phyloP scores from a whole-genome alignment of 805 yeast species.

The Yamadazyma akitaensis region DNA sequence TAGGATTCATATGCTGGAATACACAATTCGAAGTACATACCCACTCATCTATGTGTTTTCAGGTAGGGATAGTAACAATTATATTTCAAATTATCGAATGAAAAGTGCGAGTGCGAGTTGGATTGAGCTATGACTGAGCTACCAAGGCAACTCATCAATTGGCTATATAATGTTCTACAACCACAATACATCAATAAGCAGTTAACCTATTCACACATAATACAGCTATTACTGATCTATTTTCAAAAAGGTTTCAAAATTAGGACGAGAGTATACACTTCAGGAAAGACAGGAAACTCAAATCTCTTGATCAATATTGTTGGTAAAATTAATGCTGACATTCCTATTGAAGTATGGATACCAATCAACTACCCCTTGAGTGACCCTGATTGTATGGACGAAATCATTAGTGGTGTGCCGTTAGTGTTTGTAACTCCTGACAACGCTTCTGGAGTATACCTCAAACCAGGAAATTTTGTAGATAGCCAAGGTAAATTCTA shows the following conservation, averaged over 20 bases:
- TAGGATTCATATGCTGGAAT: background rate
- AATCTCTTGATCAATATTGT: constrained; percentile 59
- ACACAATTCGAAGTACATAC: constrained; percentile 4
- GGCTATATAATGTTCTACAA: constrained; percentile 40
- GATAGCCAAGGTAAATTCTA: constrained; percentile 71
- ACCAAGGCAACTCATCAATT: constrained; percentile 32
- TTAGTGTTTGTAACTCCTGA: constrained; percentile 59
- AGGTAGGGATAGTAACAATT: background rate
- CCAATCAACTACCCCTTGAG: constrained; percentile 66
- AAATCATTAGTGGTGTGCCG: constrained; percentile 48
- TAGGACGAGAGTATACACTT: constrained; percentile 54
- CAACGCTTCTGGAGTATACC: constrained; percentile 32
- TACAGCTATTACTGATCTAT: constrained; percentile 48
- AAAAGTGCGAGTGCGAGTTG: background rate
- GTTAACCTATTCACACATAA: constrained; percentile 59
- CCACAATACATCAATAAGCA: constrained; percentile 60
- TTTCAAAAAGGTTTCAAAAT: constrained; percentile 51
- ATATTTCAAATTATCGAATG: background rate
- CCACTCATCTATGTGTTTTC: constrained; percentile 6
- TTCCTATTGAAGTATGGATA: constrained; percentile 71
- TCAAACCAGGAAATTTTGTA: constrained; percentile 61
- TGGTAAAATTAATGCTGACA: constrained; percentile 47
- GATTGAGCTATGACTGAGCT: constrained; percentile 11
- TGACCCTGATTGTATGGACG: constrained; percentile 8
- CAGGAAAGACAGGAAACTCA: constrained; percentile 55